Evolutionary conservation across 2,329 filamentous ascomycete genomes (phyloP).

Genomic region (Hysterium pulicare): DNA sequence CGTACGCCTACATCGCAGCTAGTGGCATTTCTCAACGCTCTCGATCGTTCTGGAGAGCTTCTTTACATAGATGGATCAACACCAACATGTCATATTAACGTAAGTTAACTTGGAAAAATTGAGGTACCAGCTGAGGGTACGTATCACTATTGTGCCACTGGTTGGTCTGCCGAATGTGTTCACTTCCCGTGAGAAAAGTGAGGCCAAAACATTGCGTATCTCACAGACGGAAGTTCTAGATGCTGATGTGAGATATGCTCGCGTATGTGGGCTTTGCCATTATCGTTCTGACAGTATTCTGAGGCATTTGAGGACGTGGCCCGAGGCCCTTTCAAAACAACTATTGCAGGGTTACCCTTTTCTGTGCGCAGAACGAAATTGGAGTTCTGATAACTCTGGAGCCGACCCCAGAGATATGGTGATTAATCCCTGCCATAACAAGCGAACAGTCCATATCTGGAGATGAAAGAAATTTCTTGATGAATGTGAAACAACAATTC

Average conservation of each 20-base stretch:
- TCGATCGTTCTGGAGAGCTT: too few relatives aligned
- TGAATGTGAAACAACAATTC: background rate
- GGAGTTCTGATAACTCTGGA: slow-evolving; percentile 1
- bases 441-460: too few relatives aligned
- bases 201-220: background rate
- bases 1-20: too few relatives aligned
- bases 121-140: background rate
- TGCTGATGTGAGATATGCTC: slow-evolving; percentile 14
- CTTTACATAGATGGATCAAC: background rate
- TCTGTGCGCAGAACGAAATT: slow-evolving; percentile 5
- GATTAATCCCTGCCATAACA: slow-evolving; percentile 12
- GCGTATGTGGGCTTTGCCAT: background rate
- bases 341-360: too few relatives aligned
- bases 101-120: too few relatives aligned
- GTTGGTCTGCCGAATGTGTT: background rate
- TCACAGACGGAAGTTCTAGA: background rate
- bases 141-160: background rate
- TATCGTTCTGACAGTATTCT: slow-evolving; percentile 11
- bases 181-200: slow-evolving; percentile 4
- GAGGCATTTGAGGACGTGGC: too few relatives aligned
- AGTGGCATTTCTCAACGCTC: too few relatives aligned
- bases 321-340: too few relatives aligned
- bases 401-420: slow-evolving; percentile 5
- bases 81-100: too few relatives aligned
- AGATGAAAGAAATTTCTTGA: too few relatives aligned